Conservation (phyloP, 1,284 basidiomycete species). For the Fomes fomentarius region DNA sequence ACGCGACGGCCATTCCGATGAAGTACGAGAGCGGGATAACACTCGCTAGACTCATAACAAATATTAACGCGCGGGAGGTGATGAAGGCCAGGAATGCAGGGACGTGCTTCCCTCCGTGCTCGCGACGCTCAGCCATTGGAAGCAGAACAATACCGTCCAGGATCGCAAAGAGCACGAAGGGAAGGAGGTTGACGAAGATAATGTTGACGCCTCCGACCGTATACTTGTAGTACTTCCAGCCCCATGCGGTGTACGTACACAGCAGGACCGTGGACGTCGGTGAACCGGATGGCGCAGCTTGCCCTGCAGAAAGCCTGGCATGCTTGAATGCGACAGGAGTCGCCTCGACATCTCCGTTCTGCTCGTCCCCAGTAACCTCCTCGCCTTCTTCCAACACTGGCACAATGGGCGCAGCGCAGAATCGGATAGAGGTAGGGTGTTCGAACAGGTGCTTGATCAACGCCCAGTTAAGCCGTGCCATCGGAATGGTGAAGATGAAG, state of each 20-base stretch:
- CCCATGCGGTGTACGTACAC: conserved; percentile 93
- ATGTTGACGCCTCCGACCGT: conserved; percentile 99
- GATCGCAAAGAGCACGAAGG: conserved; percentile 95
- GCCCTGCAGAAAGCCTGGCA: conserved; percentile 64
- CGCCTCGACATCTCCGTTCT: conserved; percentile 21
- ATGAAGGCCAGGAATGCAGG: conserved; percentile 72
- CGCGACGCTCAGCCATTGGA: conserved; percentile 63
- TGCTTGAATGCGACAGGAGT: conserved; percentile 57
- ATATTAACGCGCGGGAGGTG: conserved; percentile 81
- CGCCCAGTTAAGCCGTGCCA: conserved; percentile 97
- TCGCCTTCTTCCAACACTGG: conserved; percentile 40
- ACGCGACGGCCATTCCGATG: conserved; percentile 99
- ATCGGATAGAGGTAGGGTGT: conserved; percentile 87
- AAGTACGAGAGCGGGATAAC: conserved; percentile 99
- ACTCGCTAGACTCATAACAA: conserved; percentile 84
- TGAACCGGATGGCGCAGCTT: conserved; percentile 75
- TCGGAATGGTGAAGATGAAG: conserved; percentile 93
- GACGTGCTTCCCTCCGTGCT: conserved; percentile 57
- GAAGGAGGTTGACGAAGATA: conserved; percentile 94
- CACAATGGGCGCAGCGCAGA: conserved; percentile 79
- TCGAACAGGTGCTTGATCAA: conserved; percentile 84
- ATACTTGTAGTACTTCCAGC: conserved; percentile 98
- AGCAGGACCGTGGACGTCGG: conserved; percentile 85
- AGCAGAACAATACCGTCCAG: conserved; percentile 89
- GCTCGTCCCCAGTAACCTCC: conserved; percentile 30